Conservation (phyloP, 257 asterid genomes). For the Solanum tacnaense region DNA sequence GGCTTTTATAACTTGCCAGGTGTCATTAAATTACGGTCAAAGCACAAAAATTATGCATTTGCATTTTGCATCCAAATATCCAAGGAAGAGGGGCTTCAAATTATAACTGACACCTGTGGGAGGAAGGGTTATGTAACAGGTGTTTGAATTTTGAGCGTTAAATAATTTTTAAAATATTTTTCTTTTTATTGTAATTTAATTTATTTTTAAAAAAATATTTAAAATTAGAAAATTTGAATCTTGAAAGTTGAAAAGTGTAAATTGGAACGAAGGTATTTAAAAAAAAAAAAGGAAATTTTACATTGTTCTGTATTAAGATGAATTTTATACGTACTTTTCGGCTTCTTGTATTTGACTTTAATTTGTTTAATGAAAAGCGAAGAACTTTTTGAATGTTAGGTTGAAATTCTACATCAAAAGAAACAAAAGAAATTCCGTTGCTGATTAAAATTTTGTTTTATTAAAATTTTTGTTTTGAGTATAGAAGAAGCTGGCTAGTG, state of each 20-base stretch:
- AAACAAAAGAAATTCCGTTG: neutral
- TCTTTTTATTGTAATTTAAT: too few relatives aligned
- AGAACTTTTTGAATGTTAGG: neutral
- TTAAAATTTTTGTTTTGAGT: too few relatives aligned
- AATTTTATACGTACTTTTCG: neutral
- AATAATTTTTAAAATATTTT: neutral
- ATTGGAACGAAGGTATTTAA: neutral
- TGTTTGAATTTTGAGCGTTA: neutral
- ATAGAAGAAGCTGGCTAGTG: neutral
- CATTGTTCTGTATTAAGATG: neutral
- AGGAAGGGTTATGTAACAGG: too few relatives aligned
- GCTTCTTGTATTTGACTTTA: neutral
- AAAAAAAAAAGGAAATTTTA: neutral
- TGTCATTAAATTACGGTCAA: neutral
- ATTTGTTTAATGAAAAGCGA: neutral
- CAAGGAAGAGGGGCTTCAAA: neutral
- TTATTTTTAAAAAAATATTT: too few relatives aligned
- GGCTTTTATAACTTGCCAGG: neutral
- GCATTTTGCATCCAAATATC: neutral
- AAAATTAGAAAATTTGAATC: neutral
- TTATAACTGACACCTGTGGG: neutral
- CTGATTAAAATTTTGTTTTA: neutral
- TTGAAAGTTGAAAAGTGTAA: neutral
- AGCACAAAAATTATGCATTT: too few relatives aligned
- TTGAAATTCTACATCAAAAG: neutral